phyloP scores from a whole-genome alignment of 2,329 filamentous ascomycete species.

The Harringtonia lauricola region DNA sequence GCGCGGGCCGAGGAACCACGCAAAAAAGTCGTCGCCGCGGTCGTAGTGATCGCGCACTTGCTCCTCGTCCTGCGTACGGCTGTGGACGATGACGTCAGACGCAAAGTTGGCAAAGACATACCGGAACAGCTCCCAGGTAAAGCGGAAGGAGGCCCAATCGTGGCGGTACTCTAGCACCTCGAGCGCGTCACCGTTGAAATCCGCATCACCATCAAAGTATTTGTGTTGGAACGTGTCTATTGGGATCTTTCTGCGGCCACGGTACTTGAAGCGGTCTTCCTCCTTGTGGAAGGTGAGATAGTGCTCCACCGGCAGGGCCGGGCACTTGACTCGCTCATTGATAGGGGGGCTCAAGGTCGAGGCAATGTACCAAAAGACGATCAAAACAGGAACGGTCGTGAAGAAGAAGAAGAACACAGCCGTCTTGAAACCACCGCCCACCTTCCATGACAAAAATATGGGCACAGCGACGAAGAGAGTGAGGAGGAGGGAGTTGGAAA shows the following conservation, averaged over 20 bases:
- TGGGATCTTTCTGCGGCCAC: constrained; percentile 68
- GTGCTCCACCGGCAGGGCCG: constrained; percentile 77
- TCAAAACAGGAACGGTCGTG: constrained; percentile 66
- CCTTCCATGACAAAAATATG: constrained; percentile 67
- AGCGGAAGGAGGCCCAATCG: constrained; percentile 72
- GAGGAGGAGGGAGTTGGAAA: constrained; percentile 73
- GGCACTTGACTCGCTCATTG: constrained; percentile 81
- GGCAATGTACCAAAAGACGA: constrained; percentile 67
- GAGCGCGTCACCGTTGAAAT: constrained; percentile 87
- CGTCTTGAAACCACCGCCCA: constrained; percentile 77
- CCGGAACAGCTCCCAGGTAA: constrained; percentile 76
- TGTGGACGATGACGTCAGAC: constrained; percentile 82
- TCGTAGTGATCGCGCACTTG: constrained; percentile 97
- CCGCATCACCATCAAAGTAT: constrained; percentile 88
- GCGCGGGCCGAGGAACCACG: constrained; percentile 93
- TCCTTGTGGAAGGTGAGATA: constrained; percentile 72
- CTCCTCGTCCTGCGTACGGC: constrained; percentile 58
- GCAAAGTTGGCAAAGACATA: constrained; percentile 82
- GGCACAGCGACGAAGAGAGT: constrained; percentile 60
- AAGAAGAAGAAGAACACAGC: constrained; percentile 76
- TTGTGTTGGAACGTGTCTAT: constrained; percentile 62
- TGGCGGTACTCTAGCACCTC: constrained; percentile 89
- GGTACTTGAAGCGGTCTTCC: constrained; percentile 52
- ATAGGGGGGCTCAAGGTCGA: constrained; percentile 76
- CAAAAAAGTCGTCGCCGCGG: constrained; percentile 95